A percentile compares a stretch with the other conserved stretches of the same genome.
These are phyloP conservation scores for Pelagophyceae sp. DNA, from an alignment of 352 stramenopile species.

Conservation along the genomic window DNA sequence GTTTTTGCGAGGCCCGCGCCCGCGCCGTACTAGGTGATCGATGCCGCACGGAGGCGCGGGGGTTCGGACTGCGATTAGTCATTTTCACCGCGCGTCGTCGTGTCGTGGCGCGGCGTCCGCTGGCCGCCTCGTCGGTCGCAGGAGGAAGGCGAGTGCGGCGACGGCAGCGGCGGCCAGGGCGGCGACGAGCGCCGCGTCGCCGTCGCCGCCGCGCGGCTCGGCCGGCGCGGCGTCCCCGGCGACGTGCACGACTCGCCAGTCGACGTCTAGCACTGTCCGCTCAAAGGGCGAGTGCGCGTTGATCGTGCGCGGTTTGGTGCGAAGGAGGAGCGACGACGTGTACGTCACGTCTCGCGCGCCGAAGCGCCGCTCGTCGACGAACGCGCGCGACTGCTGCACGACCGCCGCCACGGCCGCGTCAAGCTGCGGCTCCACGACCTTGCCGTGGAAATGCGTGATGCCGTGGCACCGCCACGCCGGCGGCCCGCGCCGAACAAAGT, in stretches of 20 bases:
- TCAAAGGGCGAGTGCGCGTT: not conserved
- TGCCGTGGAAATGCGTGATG: slow-evolving; percentile 1
- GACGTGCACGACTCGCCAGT: not conserved
- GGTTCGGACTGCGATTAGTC: too few relatives aligned
- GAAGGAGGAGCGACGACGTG: not conserved
- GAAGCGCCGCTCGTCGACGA: not conserved
- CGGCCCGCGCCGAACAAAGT: not conserved
- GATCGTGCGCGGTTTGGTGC: not conserved
- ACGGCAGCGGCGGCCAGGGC: too few relatives aligned
- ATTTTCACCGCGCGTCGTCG: too few relatives aligned
- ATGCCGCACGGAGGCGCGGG: too few relatives aligned
- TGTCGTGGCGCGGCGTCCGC: too few relatives aligned
- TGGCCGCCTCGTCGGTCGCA: too few relatives aligned
- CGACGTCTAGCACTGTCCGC: not conserved
- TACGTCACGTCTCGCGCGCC: not conserved
- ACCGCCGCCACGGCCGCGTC: not conserved
- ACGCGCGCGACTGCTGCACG: not conserved
- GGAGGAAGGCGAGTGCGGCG: too few relatives aligned
- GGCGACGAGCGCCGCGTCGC: too few relatives aligned
- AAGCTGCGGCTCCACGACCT: not conserved
- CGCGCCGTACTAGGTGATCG: too few relatives aligned
- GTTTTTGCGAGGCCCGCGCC: too few relatives aligned
- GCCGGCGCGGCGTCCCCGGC: too few relatives aligned
- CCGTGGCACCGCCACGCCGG: not conserved
- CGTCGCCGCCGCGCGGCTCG: too few relatives aligned